Conservation (phyloP, 78 protist genomes). For the Dictyostelium purpureum region DNA sequence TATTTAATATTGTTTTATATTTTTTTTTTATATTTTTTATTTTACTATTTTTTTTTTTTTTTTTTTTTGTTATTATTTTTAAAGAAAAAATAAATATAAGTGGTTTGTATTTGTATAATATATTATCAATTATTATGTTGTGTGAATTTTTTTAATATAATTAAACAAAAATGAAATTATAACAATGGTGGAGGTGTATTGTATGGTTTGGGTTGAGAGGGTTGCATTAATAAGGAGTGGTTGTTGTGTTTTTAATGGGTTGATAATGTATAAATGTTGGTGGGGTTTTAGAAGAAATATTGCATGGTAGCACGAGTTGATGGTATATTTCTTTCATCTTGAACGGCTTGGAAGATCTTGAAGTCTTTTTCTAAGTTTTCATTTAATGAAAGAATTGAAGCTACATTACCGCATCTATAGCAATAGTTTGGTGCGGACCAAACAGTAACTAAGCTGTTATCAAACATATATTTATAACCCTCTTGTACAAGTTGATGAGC, state of each 20-base stretch:
- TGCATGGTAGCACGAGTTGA: constrained; percentile 62
- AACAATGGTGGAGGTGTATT: neutral
- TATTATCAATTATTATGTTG: too few species aligned
- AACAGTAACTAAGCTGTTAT: constrained; percentile 94
- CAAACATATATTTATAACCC: constrained; percentile 97
- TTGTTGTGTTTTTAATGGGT: neutral
- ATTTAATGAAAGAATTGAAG: constrained; percentile 92
- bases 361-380: constrained; percentile 85
- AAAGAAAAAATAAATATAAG: too few species aligned
- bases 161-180: neutral
- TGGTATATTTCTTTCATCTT: constrained; percentile 78
- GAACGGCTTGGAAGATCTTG: constrained; percentile 90
- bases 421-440: constrained; percentile 99
- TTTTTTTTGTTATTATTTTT: too few species aligned
- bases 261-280: neutral
- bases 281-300: constrained; percentile 49
- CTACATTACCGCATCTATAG: constrained; percentile 97
- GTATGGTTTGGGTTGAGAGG: neutral
- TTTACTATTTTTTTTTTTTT: too few species aligned
- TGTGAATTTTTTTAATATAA: too few species aligned
- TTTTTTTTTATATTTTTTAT: too few species aligned
- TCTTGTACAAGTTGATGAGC: constrained; percentile 99
- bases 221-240: neutral
- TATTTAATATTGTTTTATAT: too few species aligned
- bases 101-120: too few species aligned